Conservation (phyloP, 345 rosid species). For the Theobroma cacao region DNA sequence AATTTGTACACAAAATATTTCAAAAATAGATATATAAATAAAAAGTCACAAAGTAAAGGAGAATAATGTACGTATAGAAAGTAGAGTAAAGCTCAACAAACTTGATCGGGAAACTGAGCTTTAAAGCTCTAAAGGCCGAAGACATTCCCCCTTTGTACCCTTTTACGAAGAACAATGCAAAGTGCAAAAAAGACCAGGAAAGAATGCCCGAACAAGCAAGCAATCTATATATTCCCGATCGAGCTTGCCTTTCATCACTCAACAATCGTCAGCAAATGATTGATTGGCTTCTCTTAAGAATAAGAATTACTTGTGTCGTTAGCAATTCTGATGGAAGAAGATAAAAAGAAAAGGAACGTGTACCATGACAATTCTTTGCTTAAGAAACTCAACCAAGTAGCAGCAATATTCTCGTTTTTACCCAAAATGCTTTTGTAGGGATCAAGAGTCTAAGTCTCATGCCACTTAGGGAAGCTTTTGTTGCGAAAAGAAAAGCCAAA, state of each 20-base stretch:
- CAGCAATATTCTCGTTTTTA: not conserved
- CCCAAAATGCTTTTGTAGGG: not conserved
- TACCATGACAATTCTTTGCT: not conserved
- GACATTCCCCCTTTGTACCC: not conserved
- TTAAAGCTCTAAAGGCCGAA: not conserved
- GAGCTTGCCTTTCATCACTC: not conserved
- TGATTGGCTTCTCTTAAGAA: not conserved
- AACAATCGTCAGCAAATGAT: not conserved
- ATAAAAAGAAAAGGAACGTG: not conserved
- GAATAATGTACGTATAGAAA: too few relatives aligned
- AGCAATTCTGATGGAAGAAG: not conserved
- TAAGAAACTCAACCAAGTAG: not conserved
- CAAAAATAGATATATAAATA: too few relatives aligned
- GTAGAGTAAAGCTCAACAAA: not conserved
- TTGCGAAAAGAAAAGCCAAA: not conserved
- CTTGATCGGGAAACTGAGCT: not conserved
- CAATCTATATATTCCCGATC: not conserved
- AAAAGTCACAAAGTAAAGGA: too few relatives aligned
- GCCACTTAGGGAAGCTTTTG: not conserved
- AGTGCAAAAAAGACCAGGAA: not conserved
- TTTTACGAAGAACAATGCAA: not conserved
- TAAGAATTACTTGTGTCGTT: constrained; percentile 7
- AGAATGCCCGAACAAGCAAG: not conserved
- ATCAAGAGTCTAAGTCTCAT: not conserved
- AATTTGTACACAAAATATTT: too few relatives aligned